Evolutionary conservation across 306 rosid genomes (phyloP).

Genomic region (Gynostemma pentaphyllum): DNA sequence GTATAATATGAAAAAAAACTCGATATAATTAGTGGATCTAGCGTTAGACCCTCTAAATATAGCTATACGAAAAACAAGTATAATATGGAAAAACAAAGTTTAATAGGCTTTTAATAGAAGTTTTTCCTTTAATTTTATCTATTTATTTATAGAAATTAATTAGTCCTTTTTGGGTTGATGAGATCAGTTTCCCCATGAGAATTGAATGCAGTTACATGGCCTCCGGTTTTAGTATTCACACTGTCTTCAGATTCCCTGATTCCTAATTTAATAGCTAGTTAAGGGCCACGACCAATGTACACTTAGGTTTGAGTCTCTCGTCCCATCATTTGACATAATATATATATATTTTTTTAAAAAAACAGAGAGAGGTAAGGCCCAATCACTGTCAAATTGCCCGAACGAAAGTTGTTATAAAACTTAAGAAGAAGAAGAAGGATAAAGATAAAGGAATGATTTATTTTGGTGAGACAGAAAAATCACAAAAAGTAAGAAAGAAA

Average conservation of each 20-base stretch:
- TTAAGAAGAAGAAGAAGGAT: too few species aligned
- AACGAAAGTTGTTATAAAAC: too few species aligned
- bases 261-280: constrained; percentile 33
- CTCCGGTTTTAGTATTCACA: background rate
- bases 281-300: constrained; percentile 33
- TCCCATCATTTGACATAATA: background rate
- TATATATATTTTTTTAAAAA: too few species aligned
- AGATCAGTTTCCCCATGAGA: background rate
- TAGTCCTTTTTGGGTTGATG: background rate
- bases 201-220: constrained; percentile 5
- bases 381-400: background rate
- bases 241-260: constrained; percentile 37
- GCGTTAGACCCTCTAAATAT: background rate
- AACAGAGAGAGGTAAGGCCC: too few species aligned
- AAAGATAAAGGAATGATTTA: too few species aligned
- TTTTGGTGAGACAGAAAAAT: background rate
- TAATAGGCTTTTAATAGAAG: too few species aligned
- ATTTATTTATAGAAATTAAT: background rate
- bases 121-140: too few species aligned
- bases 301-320: background rate
- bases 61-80: too few species aligned
- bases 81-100: too few species aligned
- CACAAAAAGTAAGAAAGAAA: constrained; percentile 1
- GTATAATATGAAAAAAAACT: background rate
- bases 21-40: background rate